phyloP scores from a whole-genome alignment of 2,329 filamentous ascomycete species.

The Coniella lustricola region DNA sequence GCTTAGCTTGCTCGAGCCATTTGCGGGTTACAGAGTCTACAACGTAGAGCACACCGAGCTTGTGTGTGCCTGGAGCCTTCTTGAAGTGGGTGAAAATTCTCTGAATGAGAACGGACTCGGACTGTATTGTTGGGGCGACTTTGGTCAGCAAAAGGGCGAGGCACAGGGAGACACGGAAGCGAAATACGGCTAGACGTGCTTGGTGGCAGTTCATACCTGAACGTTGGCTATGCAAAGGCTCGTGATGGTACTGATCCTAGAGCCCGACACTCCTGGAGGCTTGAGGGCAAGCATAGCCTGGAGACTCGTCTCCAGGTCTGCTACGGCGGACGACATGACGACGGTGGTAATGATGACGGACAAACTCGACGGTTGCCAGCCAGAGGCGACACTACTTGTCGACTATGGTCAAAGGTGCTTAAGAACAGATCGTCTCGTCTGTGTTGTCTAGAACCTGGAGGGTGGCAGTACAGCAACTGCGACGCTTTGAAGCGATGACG shows the following conservation, averaged over 20 bases:
- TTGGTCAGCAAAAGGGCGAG: conserved; percentile 20
- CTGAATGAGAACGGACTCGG: conserved; percentile 88
- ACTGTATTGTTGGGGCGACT: conserved; percentile 46
- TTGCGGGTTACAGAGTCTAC: conserved; percentile 99
- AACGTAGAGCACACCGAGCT: conserved; percentile 98
- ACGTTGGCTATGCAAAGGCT: conserved; percentile 81
- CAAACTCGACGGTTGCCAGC: conserved; percentile 14
- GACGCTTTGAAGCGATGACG: conserved; percentile 5
- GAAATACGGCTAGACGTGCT: conserved; percentile 5
- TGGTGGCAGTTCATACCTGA: conserved; percentile 58
- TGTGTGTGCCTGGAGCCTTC: conserved; percentile 89
- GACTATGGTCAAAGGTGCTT: not conserved
- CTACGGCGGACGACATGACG: conserved; percentile 74
- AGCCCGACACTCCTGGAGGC: conserved; percentile 87
- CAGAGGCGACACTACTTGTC: conserved; percentile 6
- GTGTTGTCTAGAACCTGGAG: conserved; percentile 2
- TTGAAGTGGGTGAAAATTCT: conserved; percentile 98
- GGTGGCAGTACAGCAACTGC: conserved; percentile 4
- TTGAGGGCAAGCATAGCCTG: conserved; percentile 89
- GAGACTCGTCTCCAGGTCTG: conserved; percentile 83
- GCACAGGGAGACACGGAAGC: conserved; percentile 1
- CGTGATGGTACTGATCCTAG: conserved; percentile 83
- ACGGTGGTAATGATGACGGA: conserved; percentile 3
- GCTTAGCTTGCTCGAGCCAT: conserved; percentile 94
- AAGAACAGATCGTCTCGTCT: not conserved